Percentiles rank a stretch among this genome's conserved stretches.
Conservation (phyloP, 228 moss, liverwort and hornwort species). For the Sphagnum fallax region DNA sequence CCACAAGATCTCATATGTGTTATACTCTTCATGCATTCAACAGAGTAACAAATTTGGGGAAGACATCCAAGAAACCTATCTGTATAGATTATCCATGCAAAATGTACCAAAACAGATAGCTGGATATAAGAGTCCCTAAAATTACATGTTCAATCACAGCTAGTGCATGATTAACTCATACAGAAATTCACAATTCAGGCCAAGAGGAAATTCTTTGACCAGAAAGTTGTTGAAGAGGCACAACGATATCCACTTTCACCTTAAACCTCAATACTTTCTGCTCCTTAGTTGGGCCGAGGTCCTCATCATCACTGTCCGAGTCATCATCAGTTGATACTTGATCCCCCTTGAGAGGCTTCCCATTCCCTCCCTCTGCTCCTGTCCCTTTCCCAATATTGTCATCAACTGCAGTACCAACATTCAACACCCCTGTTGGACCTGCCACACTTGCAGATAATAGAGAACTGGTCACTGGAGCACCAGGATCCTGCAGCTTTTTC, state of each 20-base stretch:
- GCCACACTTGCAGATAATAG: conserved; percentile 23
- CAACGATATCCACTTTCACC: conserved; percentile 20
- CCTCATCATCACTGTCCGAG: conserved; percentile 89
- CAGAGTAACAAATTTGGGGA: too few relatives aligned
- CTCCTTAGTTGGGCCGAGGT: conserved; percentile 82
- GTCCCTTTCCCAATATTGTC: conserved; percentile 26
- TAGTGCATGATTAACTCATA: too few relatives aligned
- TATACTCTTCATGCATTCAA: too few relatives aligned
- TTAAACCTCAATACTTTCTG: conserved; percentile 70
- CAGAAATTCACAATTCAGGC: too few relatives aligned
- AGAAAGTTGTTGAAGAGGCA: too few relatives aligned
- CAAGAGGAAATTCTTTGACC: too few relatives aligned
- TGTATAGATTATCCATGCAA: too few relatives aligned
- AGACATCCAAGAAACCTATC: too few relatives aligned
- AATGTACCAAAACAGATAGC: too few relatives aligned
- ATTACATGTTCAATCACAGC: too few relatives aligned
- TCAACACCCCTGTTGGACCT: conserved; percentile 20
- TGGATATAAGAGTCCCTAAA: too few relatives aligned
- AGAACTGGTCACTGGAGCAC: conserved; percentile 46
- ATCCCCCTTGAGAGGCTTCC: conserved; percentile 50
- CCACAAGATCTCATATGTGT: too few relatives aligned
- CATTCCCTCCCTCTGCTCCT: conserved; percentile 50
- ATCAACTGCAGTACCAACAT: conserved; percentile 33
- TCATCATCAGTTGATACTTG: conserved; percentile 75
- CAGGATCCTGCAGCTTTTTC: conserved; percentile 87